Evolutionary conservation across 768 basidiomycete genomes (phyloP).

Genomic region (Lentinus brumalis): DNA sequence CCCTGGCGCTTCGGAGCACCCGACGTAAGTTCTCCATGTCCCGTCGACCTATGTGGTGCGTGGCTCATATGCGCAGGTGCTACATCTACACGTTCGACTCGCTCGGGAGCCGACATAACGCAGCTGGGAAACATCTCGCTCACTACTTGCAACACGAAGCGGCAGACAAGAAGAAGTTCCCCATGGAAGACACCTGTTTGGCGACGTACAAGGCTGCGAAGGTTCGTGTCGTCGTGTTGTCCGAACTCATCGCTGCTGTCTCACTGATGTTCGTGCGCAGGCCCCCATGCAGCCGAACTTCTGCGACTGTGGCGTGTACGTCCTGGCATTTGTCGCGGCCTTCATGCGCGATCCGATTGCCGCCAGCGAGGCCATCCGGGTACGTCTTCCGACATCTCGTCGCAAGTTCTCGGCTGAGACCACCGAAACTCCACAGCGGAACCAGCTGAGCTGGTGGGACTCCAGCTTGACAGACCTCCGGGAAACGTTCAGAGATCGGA

Average conservation of each 20-base stretch:
- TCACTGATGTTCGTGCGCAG: slow-evolving; percentile 39
- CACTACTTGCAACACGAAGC: slow-evolving; percentile 80
- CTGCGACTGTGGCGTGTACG: slow-evolving; percentile 91
- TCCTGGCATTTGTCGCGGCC: slow-evolving; percentile 81
- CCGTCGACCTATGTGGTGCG: neutral
- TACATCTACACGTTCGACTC: slow-evolving; percentile 92
- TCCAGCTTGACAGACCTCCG: slow-evolving; percentile 49
- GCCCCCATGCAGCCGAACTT: slow-evolving; percentile 88
- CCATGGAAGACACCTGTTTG: slow-evolving; percentile 16
- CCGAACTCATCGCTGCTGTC: neutral
- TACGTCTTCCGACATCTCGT: slow-evolving; percentile 28
- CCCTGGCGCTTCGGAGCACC: neutral
- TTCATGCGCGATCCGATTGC: slow-evolving; percentile 67
- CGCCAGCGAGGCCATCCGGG: slow-evolving; percentile 52
- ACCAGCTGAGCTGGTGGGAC: slow-evolving; percentile 55
- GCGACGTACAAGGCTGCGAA: slow-evolving; percentile 20
- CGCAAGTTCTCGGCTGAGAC: slow-evolving; percentile 22
- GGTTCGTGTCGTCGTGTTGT: slow-evolving; percentile 13
- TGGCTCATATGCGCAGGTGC: slow-evolving; percentile 46
- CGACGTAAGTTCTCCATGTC: neutral
- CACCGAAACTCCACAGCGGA: slow-evolving; percentile 33
- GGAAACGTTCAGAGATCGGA: slow-evolving; percentile 43
- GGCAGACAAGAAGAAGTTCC: slow-evolving; percentile 53
- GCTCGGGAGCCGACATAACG: slow-evolving; percentile 69
- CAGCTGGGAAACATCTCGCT: slow-evolving; percentile 60